Conservation (phyloP, 192 early-diverging fungal genomes). For the Rhizophagus prolifer region DNA sequence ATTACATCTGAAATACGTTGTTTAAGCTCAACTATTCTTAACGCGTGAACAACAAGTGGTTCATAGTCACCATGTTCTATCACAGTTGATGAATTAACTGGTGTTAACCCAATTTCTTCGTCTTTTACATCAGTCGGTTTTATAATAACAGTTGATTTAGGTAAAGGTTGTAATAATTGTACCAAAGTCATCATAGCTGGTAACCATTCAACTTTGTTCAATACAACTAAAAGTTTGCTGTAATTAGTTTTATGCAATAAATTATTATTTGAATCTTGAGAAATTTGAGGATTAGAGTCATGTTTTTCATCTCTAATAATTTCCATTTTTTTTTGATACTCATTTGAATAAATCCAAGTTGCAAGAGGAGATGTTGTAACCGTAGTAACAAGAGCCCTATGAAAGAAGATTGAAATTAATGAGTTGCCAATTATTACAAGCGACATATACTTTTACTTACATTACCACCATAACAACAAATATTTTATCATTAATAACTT, state of each 20-base stretch:
- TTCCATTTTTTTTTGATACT: conserved; percentile 50
- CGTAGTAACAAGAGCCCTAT: conserved; percentile 84
- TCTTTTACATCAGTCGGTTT: not conserved
- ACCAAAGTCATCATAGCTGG: conserved; percentile 45
- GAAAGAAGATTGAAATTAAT: not conserved
- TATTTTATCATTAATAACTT: conserved; percentile 68
- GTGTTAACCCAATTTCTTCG: not conserved
- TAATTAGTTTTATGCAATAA: not conserved
- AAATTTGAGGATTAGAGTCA: not conserved
- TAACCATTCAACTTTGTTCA: conserved; percentile 44
- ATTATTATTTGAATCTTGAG: not conserved
- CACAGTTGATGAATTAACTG: not conserved
- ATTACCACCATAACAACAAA: conserved; percentile 58
- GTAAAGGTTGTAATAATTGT: conserved; percentile 27
- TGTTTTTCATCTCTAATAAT: not conserved
- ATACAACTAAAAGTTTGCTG: conserved; percentile 39
- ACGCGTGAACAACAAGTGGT: conserved; percentile 49
- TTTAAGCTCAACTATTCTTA: conserved; percentile 76
- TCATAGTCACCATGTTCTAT: not conserved
- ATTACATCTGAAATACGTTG: conserved; percentile 81
- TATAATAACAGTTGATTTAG: not conserved
- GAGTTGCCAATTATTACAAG: no score
- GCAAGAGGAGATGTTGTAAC: conserved; percentile 84
- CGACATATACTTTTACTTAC: no score
- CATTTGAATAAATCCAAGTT: conserved; percentile 66